Base-by-base conservation (phyloP, 345 rosid genomes). In the Euphorbia lathyris region DNA sequence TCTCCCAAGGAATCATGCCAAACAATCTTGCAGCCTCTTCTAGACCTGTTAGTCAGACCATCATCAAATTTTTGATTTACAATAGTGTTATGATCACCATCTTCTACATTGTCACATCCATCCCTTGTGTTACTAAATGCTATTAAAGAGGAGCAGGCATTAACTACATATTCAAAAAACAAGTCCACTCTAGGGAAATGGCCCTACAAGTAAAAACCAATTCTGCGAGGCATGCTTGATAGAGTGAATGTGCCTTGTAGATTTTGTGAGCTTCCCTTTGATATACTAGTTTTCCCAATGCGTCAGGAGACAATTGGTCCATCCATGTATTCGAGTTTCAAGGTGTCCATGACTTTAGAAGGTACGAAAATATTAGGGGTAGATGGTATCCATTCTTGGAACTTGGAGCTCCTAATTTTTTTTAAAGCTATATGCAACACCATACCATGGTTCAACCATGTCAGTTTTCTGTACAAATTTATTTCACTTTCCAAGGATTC, bases 1-100 rank as follows among this genome's bases (percentile, higher is more conserved):
- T 80, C 88, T 9, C 81, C 93, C 83, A 87, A 80, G 29, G 97
- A 88, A 56, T 91, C 96, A 73, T 87, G 95, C 58, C 88, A 77
- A 69, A 64, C 81, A 73, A 91, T 78, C 80, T 79, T 88, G 82
- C 97, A 91, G 72, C 97, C 95, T 84, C 95, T 88, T 79, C 90
- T 97, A 12, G 98, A 84, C 98, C 97, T 90, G 74, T 90, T 87
- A 72, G 79, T 85, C 36, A 85, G 85, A 45, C 97, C 97, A 60
- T 90, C 90, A 19, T 85, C 88, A 73, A 94, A 94, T 63, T 79
- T 79, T 40, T 97, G 91, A 74, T 94, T 94, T 40, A 87, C 58
- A 67, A 91, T 76, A 75, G 91, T 80, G 72, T 80, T 77, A 72
- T 81, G 89, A 65, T 81, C 84, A 77, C 78, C 86, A 74, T 59